Conservation (phyloP, 768 basidiomycete genomes). For the Boletus sensibilis region DNA sequence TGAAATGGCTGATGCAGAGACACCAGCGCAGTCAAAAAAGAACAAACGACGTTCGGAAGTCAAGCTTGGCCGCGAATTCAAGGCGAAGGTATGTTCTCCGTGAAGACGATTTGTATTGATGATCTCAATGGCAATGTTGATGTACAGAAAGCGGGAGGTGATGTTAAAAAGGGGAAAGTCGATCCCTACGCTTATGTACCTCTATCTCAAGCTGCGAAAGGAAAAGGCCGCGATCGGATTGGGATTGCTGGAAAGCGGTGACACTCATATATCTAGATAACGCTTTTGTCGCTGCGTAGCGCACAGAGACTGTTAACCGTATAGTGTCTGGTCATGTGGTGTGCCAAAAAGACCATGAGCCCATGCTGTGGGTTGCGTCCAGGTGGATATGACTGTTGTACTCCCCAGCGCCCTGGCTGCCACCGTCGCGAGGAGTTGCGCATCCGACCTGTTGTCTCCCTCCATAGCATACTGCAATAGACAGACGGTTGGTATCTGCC, state of each 20-base stretch:
- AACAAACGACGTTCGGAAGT: constrained; percentile 53
- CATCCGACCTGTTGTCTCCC: constrained; percentile 79
- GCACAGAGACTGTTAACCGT: constrained; percentile 44
- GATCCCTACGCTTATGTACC: constrained; percentile 94
- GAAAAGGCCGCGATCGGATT: constrained; percentile 45
- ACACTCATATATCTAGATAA: constrained; percentile 13
- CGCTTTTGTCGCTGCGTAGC: background rate
- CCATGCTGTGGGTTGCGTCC: constrained; percentile 72
- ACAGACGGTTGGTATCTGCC: constrained; percentile 53
- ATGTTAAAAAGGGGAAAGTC: constrained; percentile 80
- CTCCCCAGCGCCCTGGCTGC: constrained; percentile 47
- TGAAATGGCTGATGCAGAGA: constrained; percentile 74
- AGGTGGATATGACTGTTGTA: constrained; percentile 34
- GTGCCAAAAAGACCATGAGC: constrained; percentile 59
- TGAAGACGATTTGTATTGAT: background rate
- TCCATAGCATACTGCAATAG: constrained; percentile 78
- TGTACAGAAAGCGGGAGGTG: constrained; percentile 87
- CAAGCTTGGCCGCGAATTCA: constrained; percentile 85
- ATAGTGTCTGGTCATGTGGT: constrained; percentile 70
- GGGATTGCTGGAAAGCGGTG: constrained; percentile 66
- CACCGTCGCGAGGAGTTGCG: constrained; percentile 56
- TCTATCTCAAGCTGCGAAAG: constrained; percentile 78
- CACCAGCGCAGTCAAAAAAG: constrained; percentile 41
- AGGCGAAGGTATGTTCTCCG: constrained; percentile 73
- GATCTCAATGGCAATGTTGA: constrained; percentile 4